Evolutionary conservation across 805 yeast species (phyloP), one percentile per base, ranked within the genome.

Genomic region (Hanseniaspora hatyaiensis): DNA sequence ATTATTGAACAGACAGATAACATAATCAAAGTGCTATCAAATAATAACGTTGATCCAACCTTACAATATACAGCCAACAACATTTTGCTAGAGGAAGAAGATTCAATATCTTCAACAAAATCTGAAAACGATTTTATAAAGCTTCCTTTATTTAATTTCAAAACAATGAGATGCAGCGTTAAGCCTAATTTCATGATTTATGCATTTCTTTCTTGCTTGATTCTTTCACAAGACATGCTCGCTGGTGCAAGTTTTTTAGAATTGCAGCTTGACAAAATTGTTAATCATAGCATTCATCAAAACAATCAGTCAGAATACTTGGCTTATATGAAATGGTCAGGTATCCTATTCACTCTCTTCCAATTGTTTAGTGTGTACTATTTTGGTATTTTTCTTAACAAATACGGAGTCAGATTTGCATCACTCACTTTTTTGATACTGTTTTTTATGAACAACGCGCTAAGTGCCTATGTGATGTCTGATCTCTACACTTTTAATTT

Each of bases 291-390:
- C 29, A 16, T 4, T n/a, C 12, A 23, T 18, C 8, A n/a, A 22
- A 15, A 36, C 11, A 5, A 37, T 18, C n/a, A 24, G 11, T 13
- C 9, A 13, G 41, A 36, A 8, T 44, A 36, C 23, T 6, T 44
- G 2, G 15, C 20, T 12, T 44, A 32, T 38, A 44, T 36, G 41
- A 44, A 44, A 36, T 44, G 48, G 48, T 36, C 48, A 2, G 41
- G 48, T 30, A 30, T 44, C 15, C 8, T 44, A 6, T 20, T 44
- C 13, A 44, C 41, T 2, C 1, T 20, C 8, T 16, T 36, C 11
- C 41, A 44, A 30, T 18, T 44, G 34, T 34, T 29, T 9, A 29
- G 26, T 16, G 36, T 44, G 8, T 44, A 39, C 18, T 28, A n/a
- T 11, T 34, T 44, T 44, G 48, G 48, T 6, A 16, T 8, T 5